A percentile compares a stretch with the other conserved stretches of the same genome.
phyloP scores from a whole-genome alignment of 495 filamentous ascomycete genomes.

The Neurospora sp. region DNA sequence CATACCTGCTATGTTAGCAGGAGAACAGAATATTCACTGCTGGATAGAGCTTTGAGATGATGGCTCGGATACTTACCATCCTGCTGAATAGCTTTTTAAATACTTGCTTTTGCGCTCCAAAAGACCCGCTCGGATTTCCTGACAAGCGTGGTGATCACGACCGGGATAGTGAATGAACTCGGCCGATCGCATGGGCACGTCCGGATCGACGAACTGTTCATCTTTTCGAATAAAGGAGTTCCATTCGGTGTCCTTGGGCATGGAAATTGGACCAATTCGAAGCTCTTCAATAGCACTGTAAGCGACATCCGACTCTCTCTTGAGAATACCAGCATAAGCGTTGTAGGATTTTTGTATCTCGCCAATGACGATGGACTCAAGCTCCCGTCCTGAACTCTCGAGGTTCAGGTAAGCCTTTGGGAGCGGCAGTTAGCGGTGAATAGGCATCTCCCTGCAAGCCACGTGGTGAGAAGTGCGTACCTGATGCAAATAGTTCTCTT shows the following conservation, averaged over 20 bases:
- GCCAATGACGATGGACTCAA: constrained; percentile 89
- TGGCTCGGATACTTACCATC: constrained; percentile 57
- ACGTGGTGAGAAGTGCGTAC: constrained; percentile 38
- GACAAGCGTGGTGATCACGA: constrained; percentile 73
- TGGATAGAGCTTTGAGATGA: not conserved
- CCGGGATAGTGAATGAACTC: constrained; percentile 92
- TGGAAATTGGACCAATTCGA: constrained; percentile 69
- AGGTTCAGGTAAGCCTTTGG: constrained; percentile 83
- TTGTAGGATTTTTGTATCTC: constrained; percentile 98
- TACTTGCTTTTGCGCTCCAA: constrained; percentile 98
- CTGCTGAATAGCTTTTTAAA: constrained; percentile 92
- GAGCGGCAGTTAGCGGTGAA: not conserved
- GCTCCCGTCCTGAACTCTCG: constrained; percentile 85
- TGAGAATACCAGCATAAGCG: constrained; percentile 79
- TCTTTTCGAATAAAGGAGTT: constrained; percentile 70
- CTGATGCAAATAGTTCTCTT: constrained; percentile 93
- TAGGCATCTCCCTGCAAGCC: not conserved
- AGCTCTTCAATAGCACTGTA: constrained; percentile 72
- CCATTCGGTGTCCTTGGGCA: constrained; percentile 93
- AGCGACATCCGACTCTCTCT: constrained; percentile 74
- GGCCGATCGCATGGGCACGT: constrained; percentile 61
- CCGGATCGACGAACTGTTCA: constrained; percentile 80
- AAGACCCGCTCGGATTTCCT: constrained; percentile 79
- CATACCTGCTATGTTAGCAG: constrained; percentile 62
- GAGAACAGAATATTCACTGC: not conserved